Base-by-base conservation (phyloP, 148 eudicot genomes). In the Camellia granthamiana region DNA sequence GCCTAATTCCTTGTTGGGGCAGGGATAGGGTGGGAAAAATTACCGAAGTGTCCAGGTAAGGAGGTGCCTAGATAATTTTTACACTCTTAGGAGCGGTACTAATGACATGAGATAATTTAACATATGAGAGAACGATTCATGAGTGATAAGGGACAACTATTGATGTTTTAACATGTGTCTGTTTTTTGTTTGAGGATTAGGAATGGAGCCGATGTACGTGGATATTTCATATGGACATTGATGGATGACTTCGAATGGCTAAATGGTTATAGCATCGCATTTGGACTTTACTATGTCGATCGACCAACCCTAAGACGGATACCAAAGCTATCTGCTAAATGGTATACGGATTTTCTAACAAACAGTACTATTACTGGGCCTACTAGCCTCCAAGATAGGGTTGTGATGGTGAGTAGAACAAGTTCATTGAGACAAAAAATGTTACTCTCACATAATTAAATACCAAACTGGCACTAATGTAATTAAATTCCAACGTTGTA, bases 171-270 rank as follows among this genome's bases (percentile, higher is more conserved):
- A 30, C 38, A 30, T 30, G 38, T 30, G 38, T 30, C 0, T 30
- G 38, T 30, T 30, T 30, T 0, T 30, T 30, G 38, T 30, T 30
- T 30, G 38, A 0, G 1, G 38, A 30, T 30, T 1, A 88, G 90
- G 82, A 86, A 83, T 63, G 89, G 89, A 23, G 89, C 91, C 2
- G 81, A 86, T 58, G 91, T 88, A 5, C 79, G 84, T n/a, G 83
- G 83, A 8, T 81, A 81, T 51, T 81, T 81, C 9, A 69, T 71
- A 1, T 81, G 83, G 83, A 18, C 83, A 16, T 76, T 81, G 79
- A 81, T 81, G 83, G 83, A 81, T 61, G 59, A 81, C 78, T 81
- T 76, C 10, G 83, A 81, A 52, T 81, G 83, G 83, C 21, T 16
- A 21, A 42, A 56, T 6, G 83, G 83, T 21, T 81, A 75, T 12